Evolutionary conservation across 768 basidiomycete species (phyloP), one percentile per base, ranked within the genome.

Genomic region (Suillus discolor): DNA sequence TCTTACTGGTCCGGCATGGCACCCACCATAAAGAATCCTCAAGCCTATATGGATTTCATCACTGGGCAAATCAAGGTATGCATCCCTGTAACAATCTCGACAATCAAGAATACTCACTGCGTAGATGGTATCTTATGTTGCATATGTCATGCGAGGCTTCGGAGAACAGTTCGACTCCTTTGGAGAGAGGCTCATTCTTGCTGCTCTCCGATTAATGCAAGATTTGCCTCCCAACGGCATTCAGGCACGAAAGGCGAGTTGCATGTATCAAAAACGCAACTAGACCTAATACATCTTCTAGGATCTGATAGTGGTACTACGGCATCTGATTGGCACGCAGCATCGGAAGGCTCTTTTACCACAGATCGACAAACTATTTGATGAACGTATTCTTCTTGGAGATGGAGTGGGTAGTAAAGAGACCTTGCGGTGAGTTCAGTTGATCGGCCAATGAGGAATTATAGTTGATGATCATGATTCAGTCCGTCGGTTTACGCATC

Each of bases 261-360:
- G 31, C 34, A 25, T 42, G 16, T 7, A 39, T 47, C 31, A 45
- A 12, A 44, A 42, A 31, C 45, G n/a, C 28, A 69, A 57, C 47
- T 25, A 60, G 41, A 45, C 18, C 57, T 13, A 12, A 25, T 44
- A 55, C 61, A 36, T 67, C 28, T 36, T 53, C 8, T 72, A 96
- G 94, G 97, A 99, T 73, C 81, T 98, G 59, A 88, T 97, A 81
- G 90, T 97, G 15, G 95, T 96, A 13, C 90, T 97, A 61, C 87
- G 97, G 51, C 96, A 99, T 77, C 85, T 99, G 25, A 85, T 96
- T 67, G 88, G 86, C 18, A 91, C 90, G 16, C 85, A 89, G 18
- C 89, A 94, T 71, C 85, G 94, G 57, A 85, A 88, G 49, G 90
- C 90, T 18, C 86, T 98, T 59, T 81, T 97, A 44, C 84, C 88